Percentiles rank a stretch among this genome's conserved stretches.
Evolutionary conservation across 1,284 basidiomycete genomes (phyloP).

Genomic region (Cystobasidium sp.): DNA sequence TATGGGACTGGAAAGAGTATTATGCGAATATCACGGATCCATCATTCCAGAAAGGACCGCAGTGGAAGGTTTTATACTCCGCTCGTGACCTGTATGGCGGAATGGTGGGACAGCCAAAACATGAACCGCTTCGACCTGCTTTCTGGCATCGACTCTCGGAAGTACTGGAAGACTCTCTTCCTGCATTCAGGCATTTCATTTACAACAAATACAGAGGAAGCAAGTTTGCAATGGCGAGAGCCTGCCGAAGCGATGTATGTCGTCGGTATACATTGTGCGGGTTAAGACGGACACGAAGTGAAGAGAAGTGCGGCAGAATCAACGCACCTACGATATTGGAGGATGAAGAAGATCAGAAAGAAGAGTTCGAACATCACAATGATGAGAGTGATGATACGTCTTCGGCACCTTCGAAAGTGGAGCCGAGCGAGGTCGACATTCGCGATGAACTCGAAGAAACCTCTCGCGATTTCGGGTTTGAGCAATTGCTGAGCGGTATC

Average conservation of each 20-base stretch:
- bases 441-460: conserved; percentile 8
- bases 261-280: conserved; percentile 11
- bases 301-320: conserved; percentile 28
- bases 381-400: too few relatives aligned
- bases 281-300: conserved; percentile 26
- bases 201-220: conserved; percentile 39
- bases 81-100: conserved; percentile 61
- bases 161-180: conserved; percentile 62
- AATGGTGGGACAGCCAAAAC: conserved; percentile 37
- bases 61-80: conserved; percentile 66
- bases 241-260: conserved; percentile 13
- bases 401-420: not conserved
- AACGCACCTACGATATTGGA: not conserved
- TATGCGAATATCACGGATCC: conserved; percentile 54
- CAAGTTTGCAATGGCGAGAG: not conserved
- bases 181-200: conserved; percentile 60
- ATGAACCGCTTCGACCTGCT: conserved; percentile 58
- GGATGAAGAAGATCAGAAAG: not conserved
- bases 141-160: conserved; percentile 70
- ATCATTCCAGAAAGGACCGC: conserved; percentile 56
- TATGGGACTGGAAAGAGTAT: conserved; percentile 62
- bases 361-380: not conserved
- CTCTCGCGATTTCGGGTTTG: conserved; percentile 27
- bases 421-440: not conserved
- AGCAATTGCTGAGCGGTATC: conserved; percentile 22